Base-by-base conservation (phyloP, 805 yeast genomes). In the Candida incommunis region DNA sequence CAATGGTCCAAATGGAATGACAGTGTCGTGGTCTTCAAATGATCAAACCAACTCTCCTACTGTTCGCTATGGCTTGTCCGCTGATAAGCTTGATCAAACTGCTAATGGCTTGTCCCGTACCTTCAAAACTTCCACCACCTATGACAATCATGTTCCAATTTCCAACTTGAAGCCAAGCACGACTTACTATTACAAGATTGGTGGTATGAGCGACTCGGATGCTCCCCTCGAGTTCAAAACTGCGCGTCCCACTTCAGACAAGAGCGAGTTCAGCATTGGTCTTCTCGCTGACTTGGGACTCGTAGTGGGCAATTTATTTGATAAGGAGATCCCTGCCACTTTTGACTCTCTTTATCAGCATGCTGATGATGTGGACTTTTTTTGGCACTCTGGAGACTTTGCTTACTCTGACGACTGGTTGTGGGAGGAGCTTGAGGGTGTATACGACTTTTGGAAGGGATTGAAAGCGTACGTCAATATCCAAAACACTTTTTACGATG, bases 351-450 rank as follows among this genome's bases (percentile, higher is more conserved):
- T 54, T 23, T 26, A 23, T n/a, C 43, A 44, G 22, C 40, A 42
- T 26, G 23, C 41, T 9, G 53, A 54, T 43, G 45, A 51, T 11
- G 51, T 47, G 44, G 56, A 54, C 34, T 54, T 54, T 41, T 41
- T 51, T 21, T 53, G 56, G 51, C 59, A 55, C 44, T 51, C 54
- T 9, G 63, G 63, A 31, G 63, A 59, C 45, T 42, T 59, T 44
- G 61, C 58, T 18, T 59, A 59, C 42, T 57, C 63, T 9, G 63
- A 59, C 48, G 45, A 54, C 34, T 58, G 59, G 58, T 54, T 57
- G 29, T 40, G 50, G 42, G 57, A 54, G 40, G 35, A 34, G 45
- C 40, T 42, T 40, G 24, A 23, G 5, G 47, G 46, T 11, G 42
- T 18, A 3, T 25, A 23, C 3, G 52, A 50, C 21, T 47, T 47